Base-by-base conservation (phyloP, 768 basidiomycete species). In the Daedalea quercina region DNA sequence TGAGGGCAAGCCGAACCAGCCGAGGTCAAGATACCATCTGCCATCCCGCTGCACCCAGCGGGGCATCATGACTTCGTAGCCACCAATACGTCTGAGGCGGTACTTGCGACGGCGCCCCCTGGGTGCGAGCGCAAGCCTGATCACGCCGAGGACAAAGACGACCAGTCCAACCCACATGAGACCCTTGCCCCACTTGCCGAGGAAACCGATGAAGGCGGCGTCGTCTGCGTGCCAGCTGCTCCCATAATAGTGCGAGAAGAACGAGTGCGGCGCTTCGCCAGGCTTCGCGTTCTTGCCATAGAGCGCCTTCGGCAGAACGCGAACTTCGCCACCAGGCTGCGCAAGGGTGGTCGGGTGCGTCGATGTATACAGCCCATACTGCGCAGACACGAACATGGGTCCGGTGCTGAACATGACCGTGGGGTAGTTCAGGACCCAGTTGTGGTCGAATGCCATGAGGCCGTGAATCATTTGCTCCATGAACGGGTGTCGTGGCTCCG, bases 401-500 rank as follows among this genome's bases (percentile, higher is more conserved):
- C 95, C 95, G 0, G 96, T 99, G 50, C 93, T 93, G 72, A 99
- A 99, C 96, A 99, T 99, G 74, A 99, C 96, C 24, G 96, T 99
- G 28, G 96, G 96, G 61, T 99, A 99, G 70, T 98, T 96, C 65
- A 94, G 82, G 50, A 96, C 68, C 85, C 91, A 99, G 49, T 83
- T 81, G 67, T 95, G 91, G 71, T 98, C 91, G 66, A 95, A 99
- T 20, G 85, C 84, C 62, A 83, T 77, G 54, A 97, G 81, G 66
- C 88, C 91, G 72, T 94, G 88, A 58, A 97, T 94, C 47, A 91
- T 90, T 69, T 94, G 90, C 35, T 86, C 85, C 73, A 98, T 77
- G 74, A 99, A 90, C 1, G 92, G 87, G 58, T 94, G 91, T 1
- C 74, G 74, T 63, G 86, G 85, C 68, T 88, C 84, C 19, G 92